Evolutionary conservation across 495 filamentous ascomycete genomes (phyloP).

Genomic region (Trypethelium eluteriae): DNA sequence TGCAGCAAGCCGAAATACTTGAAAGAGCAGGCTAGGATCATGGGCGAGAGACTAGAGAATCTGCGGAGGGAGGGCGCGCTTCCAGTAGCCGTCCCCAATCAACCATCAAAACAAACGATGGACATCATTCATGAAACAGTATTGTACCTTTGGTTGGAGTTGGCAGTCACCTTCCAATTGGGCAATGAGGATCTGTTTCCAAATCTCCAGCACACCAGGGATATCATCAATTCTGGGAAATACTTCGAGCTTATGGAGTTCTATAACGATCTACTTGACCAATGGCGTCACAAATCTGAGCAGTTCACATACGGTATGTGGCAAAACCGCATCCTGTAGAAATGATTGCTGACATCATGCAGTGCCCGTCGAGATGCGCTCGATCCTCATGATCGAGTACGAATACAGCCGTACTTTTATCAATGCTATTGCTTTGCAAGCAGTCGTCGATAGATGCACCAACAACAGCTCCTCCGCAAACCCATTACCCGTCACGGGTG

Average conservation of each 20-base stretch:
- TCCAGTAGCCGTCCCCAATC: constrained; percentile 25
- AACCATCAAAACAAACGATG: constrained; percentile 16
- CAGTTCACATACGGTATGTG: constrained; percentile 33
- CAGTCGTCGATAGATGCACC: constrained; percentile 87
- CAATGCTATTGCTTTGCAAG: constrained; percentile 88
- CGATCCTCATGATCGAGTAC: constrained; percentile 70
- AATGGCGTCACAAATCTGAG: constrained; percentile 71
- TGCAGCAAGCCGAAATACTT: constrained; percentile 26
- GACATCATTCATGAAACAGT: constrained; percentile 57
- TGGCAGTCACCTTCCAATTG: constrained; percentile 80
- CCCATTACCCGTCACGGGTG: constrained; percentile 31
- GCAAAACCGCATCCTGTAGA: constrained; percentile 37
- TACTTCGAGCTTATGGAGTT: constrained; percentile 74
- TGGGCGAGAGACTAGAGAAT: constrained; percentile 1
- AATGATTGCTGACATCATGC: constrained; percentile 26
- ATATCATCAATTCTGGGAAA: constrained; percentile 73
- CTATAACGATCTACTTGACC: constrained; percentile 65
- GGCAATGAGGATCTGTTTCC: constrained; percentile 79
- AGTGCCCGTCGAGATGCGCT: constrained; percentile 69
- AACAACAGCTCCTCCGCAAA: constrained; percentile 49
- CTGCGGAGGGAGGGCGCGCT: background rate
- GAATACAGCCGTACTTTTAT: constrained; percentile 57
- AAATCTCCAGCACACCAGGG: constrained; percentile 72
- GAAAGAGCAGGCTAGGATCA: constrained; percentile 1
- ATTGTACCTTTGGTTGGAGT: constrained; percentile 83